Evolutionary conservation across 345 rosid species (phyloP), one percentile per base, ranked within the genome.

Genomic region (Melaleuca quinquenervia): DNA sequence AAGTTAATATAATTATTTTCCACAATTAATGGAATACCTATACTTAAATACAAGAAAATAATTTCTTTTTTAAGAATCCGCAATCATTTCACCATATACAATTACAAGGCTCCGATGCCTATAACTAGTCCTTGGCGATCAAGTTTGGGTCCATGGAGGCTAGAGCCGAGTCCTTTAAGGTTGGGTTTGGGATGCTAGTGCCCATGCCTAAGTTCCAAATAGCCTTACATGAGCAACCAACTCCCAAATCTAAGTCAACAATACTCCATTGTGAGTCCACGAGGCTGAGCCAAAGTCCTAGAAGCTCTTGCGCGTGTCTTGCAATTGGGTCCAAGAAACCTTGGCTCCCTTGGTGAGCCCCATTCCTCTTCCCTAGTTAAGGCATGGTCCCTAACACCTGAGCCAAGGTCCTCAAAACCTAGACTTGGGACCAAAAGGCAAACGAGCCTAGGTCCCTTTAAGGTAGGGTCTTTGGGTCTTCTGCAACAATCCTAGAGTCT

Each of bases 251-350:
- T 32, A 6, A n/a, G 70, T n/a, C 32, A n/a, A 1, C 9, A 18
- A n/a, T 58, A 32, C 70, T 58, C 18, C 12, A 58, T 58, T 32
- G 14, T 58, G 70, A 1, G 0, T n/a, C 32, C 70, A 58, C 16
- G 0, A n/a, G 29, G 36, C 8, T 14, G 0, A n/a, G 18, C 70
- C 32, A 6, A 2, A 6, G 70, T 58, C 70, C 36, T n/a, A 3
- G 4, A 2, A 16, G 2, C 36, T 8, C 15, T 11, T 58, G 70
- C 70, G 14, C n/a, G 70, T 12, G 12, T 18, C 36, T 27, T 5
- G 32, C 29, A n/a, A 1, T 58, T 58, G 36, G 52, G 70, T 18
- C 70, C 7, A 6, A 58, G 18, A 58, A 58, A n/a, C 36, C 32
- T 8, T n/a, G n/a, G 70, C 70, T 27, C 29, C 32, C 32, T n/a